Evolutionary conservation across 805 yeast species (phyloP), one percentile per base, ranked within the genome.

Genomic region (Clavispora carvajalis): DNA sequence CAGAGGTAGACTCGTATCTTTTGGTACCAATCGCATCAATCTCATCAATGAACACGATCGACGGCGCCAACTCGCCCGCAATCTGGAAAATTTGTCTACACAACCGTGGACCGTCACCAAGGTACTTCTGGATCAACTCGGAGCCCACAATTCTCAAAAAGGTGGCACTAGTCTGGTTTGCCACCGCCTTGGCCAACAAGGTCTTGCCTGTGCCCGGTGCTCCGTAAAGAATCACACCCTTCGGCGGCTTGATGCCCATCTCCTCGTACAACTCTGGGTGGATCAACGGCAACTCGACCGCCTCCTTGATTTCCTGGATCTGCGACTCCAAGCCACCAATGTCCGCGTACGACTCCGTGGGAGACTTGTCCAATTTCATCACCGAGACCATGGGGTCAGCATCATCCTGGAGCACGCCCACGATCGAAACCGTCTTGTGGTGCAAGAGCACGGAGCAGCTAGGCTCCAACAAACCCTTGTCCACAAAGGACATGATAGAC

Each of bases 11-110:
- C 45, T 91, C 96, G 63, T 91, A 90, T 65, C 99, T 82, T 63
- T 91, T 91, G n/a, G 95, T 85, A 65, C 99, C 99, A 60, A 93
- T 93, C 34, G 99, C 98, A 67, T 93, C 99, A 58, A 93, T 91
- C 70, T 93, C 99, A 69, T 93, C 99, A 51, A 93, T 93, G 58
- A 93, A 93, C 26, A 93, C 96, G 68, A 93, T 93, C n/a, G 96
- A 82, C 28, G 99, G 99, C 0, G 99, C 96, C 63, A 89, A 83
- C 50, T 93, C 99, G 19, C 90, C 93, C 2, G 99, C 99, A 36
- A 89, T 86, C 65, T 90, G 95, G 75, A 93, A 93, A 44, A 93
- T 80, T 57, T 95, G 97, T 60, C 99, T 76, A 61, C 88, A 81
- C 54, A 93, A 75, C 53, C 97, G 79, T 40, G 99, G 98, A 44